Base-by-base conservation (phyloP, 768 basidiomycete species). In the Dioszegia crocea region DNA sequence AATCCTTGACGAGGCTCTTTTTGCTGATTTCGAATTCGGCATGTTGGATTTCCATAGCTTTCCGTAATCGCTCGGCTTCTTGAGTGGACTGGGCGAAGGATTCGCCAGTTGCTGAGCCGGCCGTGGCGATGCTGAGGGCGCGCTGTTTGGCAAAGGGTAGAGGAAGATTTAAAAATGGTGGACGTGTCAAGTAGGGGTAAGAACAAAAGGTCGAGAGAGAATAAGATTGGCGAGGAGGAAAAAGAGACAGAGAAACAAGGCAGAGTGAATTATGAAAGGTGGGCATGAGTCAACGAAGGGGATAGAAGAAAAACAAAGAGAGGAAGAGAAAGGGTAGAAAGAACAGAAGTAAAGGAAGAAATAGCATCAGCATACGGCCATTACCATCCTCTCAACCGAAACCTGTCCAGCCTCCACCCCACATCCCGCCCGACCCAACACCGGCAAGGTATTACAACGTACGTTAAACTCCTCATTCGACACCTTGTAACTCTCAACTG, bases 391-490 rank as follows among this genome's bases (percentile, higher is more conserved):
- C n/a, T 17, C 40, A 43, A 17, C 21, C 40, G 8, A 43, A 43
- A 19, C 21, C 8, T 16, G 9, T 43, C 8, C 8, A 8, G 9
- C 21, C 14, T 43, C 40, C 40, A 8, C 24, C 1, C 2, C 2
- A 14, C 46, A 11, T 45, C 33, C 6, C 8, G 33, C 33, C 5
- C n/a, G 5, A 23, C 14, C 49, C 49, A 33, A 19, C 11, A 3
- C n/a, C 17, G 4, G 23, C 17, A 29, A 38, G 58, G 59, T 24
- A 57, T 56, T 39, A 59, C 52, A 55, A 60, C 56, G 50, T 58
- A 96, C 94, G 85, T 99, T 98, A 56, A 99, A 84, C 75, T 98
- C 94, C 75, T 98, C 96, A 71, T 97, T 98, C 62, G 96, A 88
- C 70, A 89, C 87, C 80, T 94, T 93, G 69, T 96, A 82, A 77